phyloP scores from a whole-genome alignment of 345 rosid species.

The Noccaea bulbosa region DNA sequence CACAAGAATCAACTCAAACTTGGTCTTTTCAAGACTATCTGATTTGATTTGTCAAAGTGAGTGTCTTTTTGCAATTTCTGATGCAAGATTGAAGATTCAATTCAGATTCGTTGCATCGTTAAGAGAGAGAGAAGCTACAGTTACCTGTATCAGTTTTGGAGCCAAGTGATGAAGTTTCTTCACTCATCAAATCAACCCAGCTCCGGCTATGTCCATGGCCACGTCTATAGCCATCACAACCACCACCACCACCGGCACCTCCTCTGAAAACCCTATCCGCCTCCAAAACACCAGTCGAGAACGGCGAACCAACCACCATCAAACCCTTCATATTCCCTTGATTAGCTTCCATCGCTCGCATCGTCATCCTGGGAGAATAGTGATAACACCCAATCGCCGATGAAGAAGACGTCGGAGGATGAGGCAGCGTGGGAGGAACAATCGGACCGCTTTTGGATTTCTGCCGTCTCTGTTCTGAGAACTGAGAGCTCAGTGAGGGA shows the following conservation, averaged over 20 bases:
- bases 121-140: slow-evolving; percentile 4
- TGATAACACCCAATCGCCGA: slow-evolving; percentile 45
- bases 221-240: slow-evolving; percentile 34
- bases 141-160: slow-evolving; percentile 57
- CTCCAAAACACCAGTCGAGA: slow-evolving; percentile 75
- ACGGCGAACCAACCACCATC: slow-evolving; percentile 60
- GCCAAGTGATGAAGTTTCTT: slow-evolving; percentile 52
- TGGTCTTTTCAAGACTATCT: not conserved
- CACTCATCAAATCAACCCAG: slow-evolving; percentile 68
- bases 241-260: slow-evolving; percentile 45
- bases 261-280: slow-evolving; percentile 60
- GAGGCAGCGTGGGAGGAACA: slow-evolving; percentile 51
- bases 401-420: slow-evolving; percentile 26
- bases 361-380: slow-evolving; percentile 56
- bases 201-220: slow-evolving; percentile 53
- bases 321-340: slow-evolving; percentile 49
- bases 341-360: slow-evolving; percentile 51
- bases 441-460: slow-evolving; percentile 93
- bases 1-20: slow-evolving; percentile 12
- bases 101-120: slow-evolving; percentile 1
- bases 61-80: slow-evolving; percentile 2
- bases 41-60: not conserved
- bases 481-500: slow-evolving; percentile 36
- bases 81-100: not conserved
- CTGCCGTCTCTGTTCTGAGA: slow-evolving; percentile 55